Conservation (phyloP, 2,329 filamentous ascomycete species). For the Fusarium torulosum region DNA sequence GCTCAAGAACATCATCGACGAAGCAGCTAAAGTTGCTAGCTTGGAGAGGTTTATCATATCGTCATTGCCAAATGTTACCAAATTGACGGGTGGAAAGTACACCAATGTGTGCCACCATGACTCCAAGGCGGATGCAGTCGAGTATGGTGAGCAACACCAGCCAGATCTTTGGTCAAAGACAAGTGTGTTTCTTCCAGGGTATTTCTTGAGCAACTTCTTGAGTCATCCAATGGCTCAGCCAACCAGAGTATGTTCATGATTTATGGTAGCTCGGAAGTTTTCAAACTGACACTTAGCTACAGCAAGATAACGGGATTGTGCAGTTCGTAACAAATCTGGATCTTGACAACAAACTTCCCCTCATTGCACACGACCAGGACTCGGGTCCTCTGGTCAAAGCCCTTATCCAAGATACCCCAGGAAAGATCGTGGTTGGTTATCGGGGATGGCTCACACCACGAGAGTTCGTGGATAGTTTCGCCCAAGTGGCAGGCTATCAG, state of each 20-base stretch:
- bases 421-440: no score
- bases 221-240: constrained; percentile 15
- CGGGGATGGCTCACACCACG: no score
- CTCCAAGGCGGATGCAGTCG: constrained; percentile 13
- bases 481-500: no score
- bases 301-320: constrained; percentile 7
- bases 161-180: constrained; percentile 13
- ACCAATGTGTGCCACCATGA: constrained; percentile 7
- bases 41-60: constrained; percentile 10
- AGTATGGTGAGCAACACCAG: background rate
- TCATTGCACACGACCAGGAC: constrained; percentile 13
- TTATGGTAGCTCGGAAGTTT: background rate
- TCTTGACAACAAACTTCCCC: constrained; percentile 6
- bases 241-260: background rate
- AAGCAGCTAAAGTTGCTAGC: background rate
- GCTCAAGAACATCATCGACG: constrained; percentile 10
- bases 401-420: background rate
- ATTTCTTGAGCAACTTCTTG: constrained; percentile 12
- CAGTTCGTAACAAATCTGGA: constrained; percentile 10
- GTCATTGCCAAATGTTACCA: constrained; percentile 1
- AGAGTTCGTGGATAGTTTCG: no score
- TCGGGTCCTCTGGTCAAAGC: constrained; percentile 1
- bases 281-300: background rate
- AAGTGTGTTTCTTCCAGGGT: constrained; percentile 4
- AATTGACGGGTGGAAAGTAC: constrained; percentile 8